phyloP scores from a whole-genome alignment of 1,284 basidiomycete genomes.

The Microbotryum lychnidis-dioicae region DNA sequence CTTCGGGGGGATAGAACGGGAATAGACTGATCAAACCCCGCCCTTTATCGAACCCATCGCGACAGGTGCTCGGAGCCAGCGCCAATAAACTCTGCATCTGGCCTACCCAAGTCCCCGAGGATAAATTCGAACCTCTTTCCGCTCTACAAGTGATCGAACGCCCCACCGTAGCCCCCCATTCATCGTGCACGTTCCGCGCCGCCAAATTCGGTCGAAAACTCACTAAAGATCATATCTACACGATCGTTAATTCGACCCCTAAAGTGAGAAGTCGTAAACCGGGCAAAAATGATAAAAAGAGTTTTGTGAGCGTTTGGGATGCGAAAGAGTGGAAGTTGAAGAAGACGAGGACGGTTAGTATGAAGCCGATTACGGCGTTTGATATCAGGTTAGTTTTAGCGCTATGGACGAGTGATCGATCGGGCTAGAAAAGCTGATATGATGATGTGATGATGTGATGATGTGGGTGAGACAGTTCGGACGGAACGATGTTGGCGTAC shows the following conservation, averaged over 20 bases:
- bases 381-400: constrained; percentile 59
- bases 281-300: constrained; percentile 21
- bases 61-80: constrained; percentile 23
- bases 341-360: constrained; percentile 49
- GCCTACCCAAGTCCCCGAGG: constrained; percentile 1
- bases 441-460: background rate
- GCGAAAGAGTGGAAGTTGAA: constrained; percentile 42
- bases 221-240: constrained; percentile 53
- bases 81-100: constrained; percentile 24
- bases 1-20: too few relatives aligned
- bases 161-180: constrained; percentile 31
- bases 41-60: too few relatives aligned
- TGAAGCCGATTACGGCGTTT: constrained; percentile 73
- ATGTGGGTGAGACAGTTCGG: constrained; percentile 48
- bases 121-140: background rate
- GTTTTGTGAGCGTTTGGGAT: constrained; percentile 35
- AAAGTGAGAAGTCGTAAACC: constrained; percentile 1
- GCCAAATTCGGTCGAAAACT: constrained; percentile 59
- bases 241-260: constrained; percentile 63
- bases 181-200: constrained; percentile 59
- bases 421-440: background rate
- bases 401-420: too few relatives aligned
- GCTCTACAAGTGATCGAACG: constrained; percentile 32
- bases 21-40: too few relatives aligned
- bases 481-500: constrained; percentile 74